Conservation (phyloP, 768 basidiomycete species). For the Postia placenta region DNA sequence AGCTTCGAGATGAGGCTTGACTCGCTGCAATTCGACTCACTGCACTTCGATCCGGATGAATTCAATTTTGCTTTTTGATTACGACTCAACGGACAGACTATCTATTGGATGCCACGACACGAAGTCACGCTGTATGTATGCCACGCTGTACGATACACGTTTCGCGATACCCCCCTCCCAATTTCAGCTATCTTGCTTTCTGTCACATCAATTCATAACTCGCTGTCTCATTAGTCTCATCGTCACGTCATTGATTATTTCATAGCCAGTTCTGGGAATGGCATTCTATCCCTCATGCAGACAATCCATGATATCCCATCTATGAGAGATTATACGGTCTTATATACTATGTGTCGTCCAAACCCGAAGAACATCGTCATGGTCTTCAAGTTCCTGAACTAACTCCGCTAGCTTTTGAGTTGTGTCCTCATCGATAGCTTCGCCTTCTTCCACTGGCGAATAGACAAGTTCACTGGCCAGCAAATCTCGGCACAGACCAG, state of each 20-base stretch:
- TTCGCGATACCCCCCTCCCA: background rate
- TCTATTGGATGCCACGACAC: background rate
- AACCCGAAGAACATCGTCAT: conserved; percentile 53
- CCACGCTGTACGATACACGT: background rate
- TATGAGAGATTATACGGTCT: background rate
- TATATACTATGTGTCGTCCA: conserved; percentile 37
- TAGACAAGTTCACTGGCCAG: conserved; percentile 49
- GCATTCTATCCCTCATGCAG: background rate
- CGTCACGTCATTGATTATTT: too few species aligned
- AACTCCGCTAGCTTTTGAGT: conserved; percentile 35
- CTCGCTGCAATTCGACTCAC: conserved; percentile 65
- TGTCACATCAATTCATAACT: background rate
- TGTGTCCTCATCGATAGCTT: conserved; percentile 33
- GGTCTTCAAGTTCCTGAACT: conserved; percentile 46
- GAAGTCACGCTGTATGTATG: too few species aligned
- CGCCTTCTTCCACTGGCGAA: conserved; percentile 38
- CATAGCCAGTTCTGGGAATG: too few species aligned
- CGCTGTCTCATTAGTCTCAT: too few species aligned
- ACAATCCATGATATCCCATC: background rate
- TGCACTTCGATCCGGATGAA: conserved; percentile 61
- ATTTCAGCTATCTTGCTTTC: background rate
- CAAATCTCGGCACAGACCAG: conserved; percentile 30
- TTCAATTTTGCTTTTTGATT: conserved; percentile 29
- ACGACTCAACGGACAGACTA: background rate
- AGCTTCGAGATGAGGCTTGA: conserved; percentile 57